Conservation (phyloP, 2,329 filamentous ascomycete genomes). For the Cordyceps fumosorosea region DNA sequence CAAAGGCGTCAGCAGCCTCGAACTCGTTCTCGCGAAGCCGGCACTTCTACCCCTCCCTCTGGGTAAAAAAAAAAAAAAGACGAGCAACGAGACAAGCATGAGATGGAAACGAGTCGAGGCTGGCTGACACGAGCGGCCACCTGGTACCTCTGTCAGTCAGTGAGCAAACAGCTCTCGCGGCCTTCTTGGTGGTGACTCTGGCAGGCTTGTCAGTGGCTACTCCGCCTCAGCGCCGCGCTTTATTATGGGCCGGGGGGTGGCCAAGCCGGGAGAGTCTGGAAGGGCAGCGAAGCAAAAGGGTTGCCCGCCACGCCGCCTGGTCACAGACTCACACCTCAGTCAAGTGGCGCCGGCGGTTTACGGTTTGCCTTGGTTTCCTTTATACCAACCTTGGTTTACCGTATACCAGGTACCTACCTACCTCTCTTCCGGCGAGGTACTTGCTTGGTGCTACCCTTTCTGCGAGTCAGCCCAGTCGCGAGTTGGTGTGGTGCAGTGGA, state of each 20-base stretch:
- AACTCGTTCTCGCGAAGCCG: too few species aligned
- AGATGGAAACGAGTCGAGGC: not conserved
- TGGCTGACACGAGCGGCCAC: not conserved
- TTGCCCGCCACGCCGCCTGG: not conserved
- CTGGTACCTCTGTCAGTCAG: not conserved
- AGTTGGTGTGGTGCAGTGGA: not conserved
- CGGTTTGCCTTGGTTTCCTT: too few species aligned
- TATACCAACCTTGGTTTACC: too few species aligned
- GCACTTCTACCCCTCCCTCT: too few species aligned
- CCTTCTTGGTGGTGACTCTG: not conserved
- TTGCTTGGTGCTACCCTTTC: not conserved
- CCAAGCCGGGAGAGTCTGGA: not conserved
- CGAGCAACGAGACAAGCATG: not conserved
- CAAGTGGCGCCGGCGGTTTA: not conserved
- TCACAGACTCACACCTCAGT: not conserved
- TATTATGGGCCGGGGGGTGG: not conserved
- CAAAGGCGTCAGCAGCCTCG: slow-evolving; percentile 3
- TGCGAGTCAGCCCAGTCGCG: not conserved
- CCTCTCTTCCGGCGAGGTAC: not conserved
- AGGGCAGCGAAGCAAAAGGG: not conserved
- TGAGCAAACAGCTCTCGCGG: not conserved
- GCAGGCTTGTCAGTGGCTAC: not conserved
- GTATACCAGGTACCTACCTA: not conserved
- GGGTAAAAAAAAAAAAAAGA: not conserved
- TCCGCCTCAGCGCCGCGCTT: not conserved